Percentiles rank a stretch among this genome's conserved stretches.
These are phyloP conservation scores for Aspergillus sp. DNA, from an alignment of 2,329 filamentous ascomycete genomes.

Conservation along the genomic window DNA sequence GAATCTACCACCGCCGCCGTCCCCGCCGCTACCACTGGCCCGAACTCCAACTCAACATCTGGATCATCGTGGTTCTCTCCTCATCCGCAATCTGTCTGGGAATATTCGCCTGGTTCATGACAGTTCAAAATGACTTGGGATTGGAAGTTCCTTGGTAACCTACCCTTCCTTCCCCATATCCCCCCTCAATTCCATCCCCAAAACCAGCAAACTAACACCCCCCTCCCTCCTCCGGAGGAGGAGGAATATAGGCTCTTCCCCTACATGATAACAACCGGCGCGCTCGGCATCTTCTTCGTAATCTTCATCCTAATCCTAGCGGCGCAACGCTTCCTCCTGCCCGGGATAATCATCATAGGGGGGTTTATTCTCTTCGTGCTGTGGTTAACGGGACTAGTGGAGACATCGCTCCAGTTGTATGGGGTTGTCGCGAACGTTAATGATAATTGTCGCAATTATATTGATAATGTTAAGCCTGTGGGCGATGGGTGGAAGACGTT, in stretches of 20 bases:
- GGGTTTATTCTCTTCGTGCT: constrained; percentile 64
- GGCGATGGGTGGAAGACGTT: constrained; percentile 58
- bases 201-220: neutral
- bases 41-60: constrained; percentile 65
- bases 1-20: constrained; percentile 36
- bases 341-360: constrained; percentile 60
- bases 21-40: constrained; percentile 62
- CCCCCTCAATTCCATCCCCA: neutral
- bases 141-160: constrained; percentile 65
- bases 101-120: constrained; percentile 62
- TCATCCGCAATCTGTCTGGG: constrained; percentile 61
- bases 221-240: neutral
- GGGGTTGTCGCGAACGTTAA: constrained; percentile 58
- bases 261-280: constrained; percentile 61
- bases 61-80: constrained; percentile 64
- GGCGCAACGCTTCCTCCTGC: constrained; percentile 58
- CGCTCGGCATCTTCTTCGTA: constrained; percentile 61
- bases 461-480: constrained; percentile 46
- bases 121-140: constrained; percentile 57
- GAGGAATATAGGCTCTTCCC: constrained; percentile 63
- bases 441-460: constrained; percentile 60
- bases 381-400: constrained; percentile 64
- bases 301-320: constrained; percentile 60
- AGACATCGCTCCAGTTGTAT: constrained; percentile 64
- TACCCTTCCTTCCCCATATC: too few relatives aligned